Evolutionary conservation across 257 asterid genomes (phyloP).

Genomic region (Solanum appendiculatum): DNA sequence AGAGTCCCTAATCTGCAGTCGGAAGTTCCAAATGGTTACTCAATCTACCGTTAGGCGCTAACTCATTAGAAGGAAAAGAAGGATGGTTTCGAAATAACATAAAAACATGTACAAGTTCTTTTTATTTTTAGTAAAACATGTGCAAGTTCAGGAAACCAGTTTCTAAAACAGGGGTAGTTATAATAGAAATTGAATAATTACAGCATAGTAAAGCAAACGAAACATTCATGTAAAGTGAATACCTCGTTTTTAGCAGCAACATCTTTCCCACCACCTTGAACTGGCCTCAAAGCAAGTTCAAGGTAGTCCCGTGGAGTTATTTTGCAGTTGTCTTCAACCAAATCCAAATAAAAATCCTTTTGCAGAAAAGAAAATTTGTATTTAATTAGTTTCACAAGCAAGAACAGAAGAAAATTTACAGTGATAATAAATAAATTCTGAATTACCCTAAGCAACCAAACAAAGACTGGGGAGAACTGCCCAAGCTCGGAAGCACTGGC

Average conservation of each 20-base stretch:
- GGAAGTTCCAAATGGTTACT: background rate
- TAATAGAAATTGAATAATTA: background rate
- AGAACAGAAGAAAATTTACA: background rate
- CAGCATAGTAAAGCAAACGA: background rate
- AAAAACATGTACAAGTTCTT: background rate
- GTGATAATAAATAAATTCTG: background rate
- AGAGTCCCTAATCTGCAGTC: slow-evolving; percentile 79
- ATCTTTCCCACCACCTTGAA: slow-evolving; percentile 68
- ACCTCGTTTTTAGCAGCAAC: slow-evolving; percentile 94
- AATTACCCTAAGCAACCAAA: slow-evolving; percentile 96
- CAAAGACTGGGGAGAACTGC: slow-evolving; percentile 90
- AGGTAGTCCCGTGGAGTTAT: slow-evolving; percentile 98
- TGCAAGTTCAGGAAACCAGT: background rate
- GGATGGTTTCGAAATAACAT: background rate
- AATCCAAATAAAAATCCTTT: slow-evolving; percentile 92
- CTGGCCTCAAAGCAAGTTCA: slow-evolving; percentile 85
- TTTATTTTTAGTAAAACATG: background rate
- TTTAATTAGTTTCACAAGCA: background rate
- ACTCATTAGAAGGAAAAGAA: background rate
- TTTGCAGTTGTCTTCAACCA: slow-evolving; percentile 74
- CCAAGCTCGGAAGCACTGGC: slow-evolving; percentile 87
- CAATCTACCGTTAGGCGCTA: background rate
- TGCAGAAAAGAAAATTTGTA: background rate
- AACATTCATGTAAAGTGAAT: background rate
- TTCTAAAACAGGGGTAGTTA: background rate